phyloP scores from a whole-genome alignment of 495 filamentous ascomycete species.

The Podospora appendiculata region DNA sequence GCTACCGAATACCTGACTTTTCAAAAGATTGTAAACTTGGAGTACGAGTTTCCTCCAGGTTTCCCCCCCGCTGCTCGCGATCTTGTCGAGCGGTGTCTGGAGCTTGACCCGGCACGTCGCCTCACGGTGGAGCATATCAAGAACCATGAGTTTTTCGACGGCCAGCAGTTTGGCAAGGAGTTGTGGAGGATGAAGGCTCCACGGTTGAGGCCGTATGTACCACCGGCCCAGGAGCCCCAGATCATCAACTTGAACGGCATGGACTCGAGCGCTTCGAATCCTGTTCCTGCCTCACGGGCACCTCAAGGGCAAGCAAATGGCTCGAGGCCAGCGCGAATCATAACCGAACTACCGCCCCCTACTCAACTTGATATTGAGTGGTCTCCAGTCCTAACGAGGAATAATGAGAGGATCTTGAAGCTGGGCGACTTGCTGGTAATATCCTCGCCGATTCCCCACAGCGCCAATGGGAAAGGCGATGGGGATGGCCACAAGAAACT shows the following conservation, averaged over 20 bases:
- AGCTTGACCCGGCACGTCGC: conserved; percentile 78
- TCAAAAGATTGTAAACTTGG: conserved; percentile 91
- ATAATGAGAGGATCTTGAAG: conserved; percentile 91
- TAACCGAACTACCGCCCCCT: conserved; percentile 92
- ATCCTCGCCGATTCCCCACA: conserved; percentile 65
- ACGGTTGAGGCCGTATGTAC: conserved; percentile 76
- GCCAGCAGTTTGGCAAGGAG: conserved; percentile 72
- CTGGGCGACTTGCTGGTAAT: conserved; percentile 82
- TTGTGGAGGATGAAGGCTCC: conserved; percentile 92
- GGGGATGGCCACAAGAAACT: conserved; percentile 67
- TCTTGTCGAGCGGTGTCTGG: conserved; percentile 84
- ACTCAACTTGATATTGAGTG: conserved; percentile 98
- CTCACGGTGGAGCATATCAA: conserved; percentile 96
- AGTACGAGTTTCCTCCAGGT: conserved; percentile 87
- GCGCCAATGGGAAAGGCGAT: conserved; percentile 51
- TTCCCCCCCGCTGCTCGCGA: conserved; percentile 87
- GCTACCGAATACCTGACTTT: conserved; percentile 97
- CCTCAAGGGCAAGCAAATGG: conserved; percentile 34
- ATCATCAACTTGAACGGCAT: conserved; percentile 69
- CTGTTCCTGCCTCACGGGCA: conserved; percentile 39
- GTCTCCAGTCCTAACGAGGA: conserved; percentile 87
- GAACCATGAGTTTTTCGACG: conserved; percentile 96
- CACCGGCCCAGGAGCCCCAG: conserved; percentile 65
- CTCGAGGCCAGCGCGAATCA: conserved; percentile 67
- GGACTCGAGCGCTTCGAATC: conserved; percentile 38